Evolutionary conservation across 177 flowering plant genomes (phyloP).

Genomic region (Vitis hybrid): DNA sequence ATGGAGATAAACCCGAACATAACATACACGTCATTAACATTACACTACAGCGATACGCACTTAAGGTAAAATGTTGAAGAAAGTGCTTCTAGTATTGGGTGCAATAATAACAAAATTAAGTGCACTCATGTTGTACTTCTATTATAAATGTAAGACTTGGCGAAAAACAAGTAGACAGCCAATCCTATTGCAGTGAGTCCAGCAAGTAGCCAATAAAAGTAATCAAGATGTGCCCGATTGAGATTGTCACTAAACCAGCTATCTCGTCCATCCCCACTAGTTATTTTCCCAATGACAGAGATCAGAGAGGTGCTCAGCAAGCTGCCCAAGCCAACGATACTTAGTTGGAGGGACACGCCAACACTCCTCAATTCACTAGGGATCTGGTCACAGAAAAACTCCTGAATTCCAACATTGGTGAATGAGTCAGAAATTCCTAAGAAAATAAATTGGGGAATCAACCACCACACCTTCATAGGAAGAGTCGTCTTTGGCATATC

Average conservation of each 20-base stretch:
- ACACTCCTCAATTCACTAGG: neutral
- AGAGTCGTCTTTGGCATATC: constrained; percentile 2
- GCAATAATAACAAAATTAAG: too few relatives aligned
- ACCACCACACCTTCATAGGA: constrained; percentile 6
- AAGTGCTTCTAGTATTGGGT: too few relatives aligned
- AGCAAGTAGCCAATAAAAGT: constrained; percentile 7
- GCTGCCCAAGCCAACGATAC: neutral
- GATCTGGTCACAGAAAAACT: neutral
- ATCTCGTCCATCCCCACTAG: neutral
- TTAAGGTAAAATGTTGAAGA: too few relatives aligned
- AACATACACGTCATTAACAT: too few relatives aligned
- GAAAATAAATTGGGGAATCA: neutral
- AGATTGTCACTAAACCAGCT: neutral
- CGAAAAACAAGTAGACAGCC: neutral
- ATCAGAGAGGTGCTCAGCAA: constrained; percentile 3
- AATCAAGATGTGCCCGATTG: neutral
- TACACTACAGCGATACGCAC: too few relatives aligned
- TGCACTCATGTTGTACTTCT: neutral
- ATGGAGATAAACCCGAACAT: too few relatives aligned
- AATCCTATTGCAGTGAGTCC: constrained; percentile 1
- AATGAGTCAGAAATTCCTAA: constrained; percentile 6
- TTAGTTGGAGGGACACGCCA: neutral
- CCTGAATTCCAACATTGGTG: neutral
- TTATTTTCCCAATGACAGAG: neutral
- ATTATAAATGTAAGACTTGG: constrained; percentile 4